Evolutionary conservation across 345 rosid species (phyloP).

Genomic region (Pseudoturritis turrita): DNA sequence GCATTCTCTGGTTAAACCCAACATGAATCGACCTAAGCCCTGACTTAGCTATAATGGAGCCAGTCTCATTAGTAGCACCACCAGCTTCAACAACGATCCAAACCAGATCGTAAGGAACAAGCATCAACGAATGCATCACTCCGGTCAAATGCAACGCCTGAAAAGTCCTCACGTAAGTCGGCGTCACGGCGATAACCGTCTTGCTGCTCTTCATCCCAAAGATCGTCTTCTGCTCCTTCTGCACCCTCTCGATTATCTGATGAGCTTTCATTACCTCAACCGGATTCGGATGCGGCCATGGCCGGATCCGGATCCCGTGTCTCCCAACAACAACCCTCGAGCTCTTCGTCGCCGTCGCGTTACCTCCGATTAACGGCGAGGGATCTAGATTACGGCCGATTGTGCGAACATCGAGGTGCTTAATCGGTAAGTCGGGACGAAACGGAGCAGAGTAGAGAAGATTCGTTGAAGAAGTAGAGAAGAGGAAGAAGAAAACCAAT

Average conservation of each 20-base stretch:
- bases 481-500: slow-evolving; percentile 79
- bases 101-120: slow-evolving; percentile 75
- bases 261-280: slow-evolving; percentile 92
- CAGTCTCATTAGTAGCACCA: slow-evolving; percentile 74
- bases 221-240: slow-evolving; percentile 74
- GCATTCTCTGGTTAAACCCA: slow-evolving; percentile 66
- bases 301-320: slow-evolving; percentile 99
- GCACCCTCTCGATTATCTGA: slow-evolving; percentile 79
- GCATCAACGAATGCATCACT: slow-evolving; percentile 89
- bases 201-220: slow-evolving; percentile 68
- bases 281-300: slow-evolving; percentile 98
- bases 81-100: slow-evolving; percentile 99
- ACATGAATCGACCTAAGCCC: slow-evolving; percentile 60
- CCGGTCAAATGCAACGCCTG: slow-evolving; percentile 90
- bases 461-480: slow-evolving; percentile 57
- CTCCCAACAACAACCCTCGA: slow-evolving; percentile 91
- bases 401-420: slow-evolving; percentile 24
- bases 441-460: slow-evolving; percentile 66
- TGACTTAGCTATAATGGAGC: slow-evolving; percentile 54
- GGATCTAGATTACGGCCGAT: slow-evolving; percentile 24
- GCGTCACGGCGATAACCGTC: slow-evolving; percentile 70
- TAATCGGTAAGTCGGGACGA: slow-evolving; percentile 30
- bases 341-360: slow-evolving; percentile 26
- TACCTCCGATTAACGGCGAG: slow-evolving; percentile 26
- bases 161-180: slow-evolving; percentile 92